These are phyloP conservation scores for Cyberlindnera mycetangii DNA, from an alignment of 805 yeast species.

Conservation along the genomic window DNA sequence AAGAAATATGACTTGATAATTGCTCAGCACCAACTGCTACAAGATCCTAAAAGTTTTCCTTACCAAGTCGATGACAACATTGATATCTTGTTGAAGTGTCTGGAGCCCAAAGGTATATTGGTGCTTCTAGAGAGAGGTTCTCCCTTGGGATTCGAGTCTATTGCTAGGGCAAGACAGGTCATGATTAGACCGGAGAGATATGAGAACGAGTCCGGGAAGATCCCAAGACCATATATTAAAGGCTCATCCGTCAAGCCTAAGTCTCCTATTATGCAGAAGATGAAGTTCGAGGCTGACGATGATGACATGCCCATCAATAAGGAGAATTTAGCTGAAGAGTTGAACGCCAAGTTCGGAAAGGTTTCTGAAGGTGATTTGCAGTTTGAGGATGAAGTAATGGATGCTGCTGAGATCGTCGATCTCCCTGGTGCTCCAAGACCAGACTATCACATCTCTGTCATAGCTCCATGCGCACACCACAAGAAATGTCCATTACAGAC, in stretches of 20 bases:
- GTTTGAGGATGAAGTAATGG: conserved; percentile 41
- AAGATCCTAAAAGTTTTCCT: conserved; percentile 60
- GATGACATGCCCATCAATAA: conserved; percentile 15
- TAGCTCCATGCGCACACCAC: conserved; percentile 94
- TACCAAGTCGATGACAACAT: conserved; percentile 68
- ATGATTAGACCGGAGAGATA: conserved; percentile 82
- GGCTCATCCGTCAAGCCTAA: conserved; percentile 39
- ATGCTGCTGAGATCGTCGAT: conserved; percentile 11
- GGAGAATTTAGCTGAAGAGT: conserved; percentile 30
- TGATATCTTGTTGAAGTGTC: conserved; percentile 52
- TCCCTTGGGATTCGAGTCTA: conserved; percentile 81
- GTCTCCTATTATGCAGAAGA: conserved; percentile 20
- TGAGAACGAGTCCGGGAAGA: conserved; percentile 52
- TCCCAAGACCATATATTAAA: conserved; percentile 65
- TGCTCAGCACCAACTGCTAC: conserved; percentile 73
- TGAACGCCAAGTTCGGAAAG: conserved; percentile 40
- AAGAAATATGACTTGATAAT: conserved; percentile 77
- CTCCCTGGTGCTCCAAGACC: not conserved
- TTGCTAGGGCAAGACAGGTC: conserved; percentile 87
- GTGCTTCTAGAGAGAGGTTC: conserved; percentile 86
- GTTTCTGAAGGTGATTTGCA: conserved; percentile 41
- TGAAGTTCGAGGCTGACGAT: conserved; percentile 10
- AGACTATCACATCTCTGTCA: conserved; percentile 52
- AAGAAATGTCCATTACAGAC: conserved; percentile 81
- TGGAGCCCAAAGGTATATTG: conserved; percentile 77